Evolutionary conservation across 2,329 filamentous ascomycete genomes (phyloP), one percentile per base, ranked within the genome.

Genomic region (Diaporthe sp.): DNA sequence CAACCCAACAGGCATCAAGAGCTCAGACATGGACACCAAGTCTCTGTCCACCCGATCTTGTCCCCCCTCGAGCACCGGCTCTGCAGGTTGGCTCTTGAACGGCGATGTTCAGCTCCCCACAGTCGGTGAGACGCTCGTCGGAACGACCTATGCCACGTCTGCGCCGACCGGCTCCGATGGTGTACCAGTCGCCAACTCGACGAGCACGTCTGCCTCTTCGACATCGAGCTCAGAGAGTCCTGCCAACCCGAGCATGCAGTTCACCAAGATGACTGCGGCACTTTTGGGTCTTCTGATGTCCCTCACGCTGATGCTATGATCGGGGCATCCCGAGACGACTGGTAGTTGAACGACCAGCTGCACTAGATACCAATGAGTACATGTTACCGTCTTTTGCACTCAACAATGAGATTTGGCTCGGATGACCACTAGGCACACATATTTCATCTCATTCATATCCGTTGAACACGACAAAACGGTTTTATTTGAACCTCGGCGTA

Each of bases 31-130:
- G 62, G 97, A 97, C 85, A 88, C 89, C 31, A 87, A 92, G 8
- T 88, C 87, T 13, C 86, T 92, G 19, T 91, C 90, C 1, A 90
- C 93, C 2, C 91, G 93, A 4, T 85, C 89, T 3, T 98, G 95
- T 83, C 95, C 95, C 10, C 85, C 88, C 1, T 92, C 91, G 39
- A 96, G 94, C 0, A 80, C 88, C 1, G 90, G 89, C 37, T 44
- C 55, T 19, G n/a, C 25, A 12, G 90, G 91, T 44, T 98, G 95
- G 95, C 87, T 91, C 28, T 91, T 97, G 4, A 86, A 94, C 79
- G 92, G 94, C 22, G 91, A 92, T 77, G 91, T 93, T 4, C 83
- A 89, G 17, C 87, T 97, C 34, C 95, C 95, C 0, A 92, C 90
- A 2, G 79, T 97, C 10, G 94, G 92, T 19, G 87, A 92, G 79